phyloP scores from a whole-genome alignment of 768 basidiomycete species.

The Gloeophyllum trabeum region DNA sequence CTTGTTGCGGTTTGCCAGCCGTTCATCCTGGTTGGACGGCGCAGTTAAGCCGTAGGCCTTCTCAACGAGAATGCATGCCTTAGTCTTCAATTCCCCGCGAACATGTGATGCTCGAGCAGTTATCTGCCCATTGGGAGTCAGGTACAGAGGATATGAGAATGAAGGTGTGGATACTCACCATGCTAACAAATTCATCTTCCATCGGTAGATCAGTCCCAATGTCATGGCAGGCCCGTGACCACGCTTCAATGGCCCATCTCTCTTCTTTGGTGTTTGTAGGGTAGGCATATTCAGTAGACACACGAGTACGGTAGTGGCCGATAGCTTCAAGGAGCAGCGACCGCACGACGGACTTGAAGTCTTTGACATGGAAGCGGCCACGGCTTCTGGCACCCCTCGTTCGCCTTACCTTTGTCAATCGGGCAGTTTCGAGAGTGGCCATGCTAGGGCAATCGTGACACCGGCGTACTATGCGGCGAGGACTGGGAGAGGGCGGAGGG shows the following conservation, averaged over 20 bases:
- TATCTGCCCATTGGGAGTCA: constrained; percentile 1
- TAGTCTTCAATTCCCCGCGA: constrained; percentile 3
- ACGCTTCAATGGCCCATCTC: constrained; percentile 7
- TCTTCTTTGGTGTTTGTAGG: constrained; percentile 10
- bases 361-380: constrained; percentile 5
- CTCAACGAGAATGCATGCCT: constrained; percentile 3
- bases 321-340: constrained; percentile 12
- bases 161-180: constrained; percentile 7
- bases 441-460: neutral
- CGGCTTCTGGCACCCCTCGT: neutral
- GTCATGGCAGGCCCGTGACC: constrained; percentile 8
- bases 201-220: constrained; percentile 3
- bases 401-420: neutral
- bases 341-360: constrained; percentile 10
- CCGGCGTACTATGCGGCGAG: too few species aligned
- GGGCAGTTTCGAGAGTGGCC: neutral
- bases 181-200: constrained; percentile 9
- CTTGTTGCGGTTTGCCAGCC: too few species aligned
- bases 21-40: too few species aligned
- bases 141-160: neutral
- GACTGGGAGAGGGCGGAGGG: too few species aligned
- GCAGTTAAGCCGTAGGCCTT: constrained; percentile 1
- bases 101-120: constrained; percentile 4
- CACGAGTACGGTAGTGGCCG: constrained; percentile 7
- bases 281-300: constrained; percentile 12